These are phyloP conservation scores for Galerina sulciceps DNA, from an alignment of 768 basidiomycete genomes.

Conservation along the genomic window DNA sequence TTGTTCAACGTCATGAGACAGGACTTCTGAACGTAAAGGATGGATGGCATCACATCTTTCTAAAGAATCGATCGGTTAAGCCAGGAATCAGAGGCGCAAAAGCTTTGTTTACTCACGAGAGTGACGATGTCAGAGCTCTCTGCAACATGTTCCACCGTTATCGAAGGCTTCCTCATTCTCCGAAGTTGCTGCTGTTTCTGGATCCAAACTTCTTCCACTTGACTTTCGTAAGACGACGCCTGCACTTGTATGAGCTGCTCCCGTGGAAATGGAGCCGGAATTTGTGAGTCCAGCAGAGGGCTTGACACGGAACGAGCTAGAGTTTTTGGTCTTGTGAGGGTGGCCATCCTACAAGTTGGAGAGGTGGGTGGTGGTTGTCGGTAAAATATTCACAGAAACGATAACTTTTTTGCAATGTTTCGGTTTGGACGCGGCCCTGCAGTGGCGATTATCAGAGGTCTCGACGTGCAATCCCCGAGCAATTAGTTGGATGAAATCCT, in stretches of 20 bases:
- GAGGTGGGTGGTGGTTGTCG: background rate
- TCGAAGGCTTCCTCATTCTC: conserved; percentile 15
- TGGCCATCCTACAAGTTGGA: conserved; percentile 35
- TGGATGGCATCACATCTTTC: conserved; percentile 73
- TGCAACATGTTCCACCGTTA: conserved; percentile 9
- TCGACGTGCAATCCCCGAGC: conserved; percentile 2
- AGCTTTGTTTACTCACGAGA: conserved; percentile 23
- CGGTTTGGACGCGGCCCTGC: background rate
- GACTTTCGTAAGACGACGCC: conserved; percentile 1
- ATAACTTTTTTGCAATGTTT: background rate
- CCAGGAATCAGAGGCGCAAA: background rate
- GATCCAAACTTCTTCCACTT: background rate
- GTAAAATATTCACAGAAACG: background rate
- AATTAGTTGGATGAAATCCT: background rate
- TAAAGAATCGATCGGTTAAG: conserved; percentile 26
- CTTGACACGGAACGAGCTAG: conserved; percentile 25
- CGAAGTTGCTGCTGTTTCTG: conserved; percentile 1
- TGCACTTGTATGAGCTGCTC: conserved; percentile 31
- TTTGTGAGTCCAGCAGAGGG: conserved; percentile 28
- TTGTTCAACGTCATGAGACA: conserved; percentile 77
- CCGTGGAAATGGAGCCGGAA: conserved; percentile 47
- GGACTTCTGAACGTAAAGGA: conserved; percentile 71
- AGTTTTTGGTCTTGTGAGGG: conserved; percentile 38
- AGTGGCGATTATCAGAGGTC: background rate
- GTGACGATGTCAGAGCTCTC: conserved; percentile 14